Conservation (phyloP, 2,329 filamentous ascomycete species). For the Bertia moriformis region DNA sequence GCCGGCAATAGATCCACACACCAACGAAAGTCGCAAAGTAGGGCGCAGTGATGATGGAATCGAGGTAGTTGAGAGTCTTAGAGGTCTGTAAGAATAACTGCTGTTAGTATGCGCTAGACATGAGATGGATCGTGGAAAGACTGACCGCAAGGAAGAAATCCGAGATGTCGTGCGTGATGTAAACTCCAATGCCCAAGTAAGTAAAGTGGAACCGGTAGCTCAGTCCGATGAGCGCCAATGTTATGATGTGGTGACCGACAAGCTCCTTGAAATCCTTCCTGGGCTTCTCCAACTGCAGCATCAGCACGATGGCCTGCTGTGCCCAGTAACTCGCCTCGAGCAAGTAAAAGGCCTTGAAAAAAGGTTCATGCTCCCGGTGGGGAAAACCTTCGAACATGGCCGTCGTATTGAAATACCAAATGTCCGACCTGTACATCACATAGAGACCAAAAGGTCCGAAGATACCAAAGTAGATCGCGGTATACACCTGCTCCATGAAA, state of each 20-base stretch:
- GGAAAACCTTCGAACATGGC: conserved; percentile 57
- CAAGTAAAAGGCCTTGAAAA: conserved; percentile 60
- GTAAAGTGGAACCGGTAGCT: conserved; percentile 63
- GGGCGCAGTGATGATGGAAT: conserved; percentile 40
- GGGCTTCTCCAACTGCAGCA: conserved; percentile 54
- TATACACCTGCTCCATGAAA: conserved; percentile 63
- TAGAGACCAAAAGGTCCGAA: conserved; percentile 52
- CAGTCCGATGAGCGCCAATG: conserved; percentile 45
- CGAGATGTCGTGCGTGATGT: conserved; percentile 58
- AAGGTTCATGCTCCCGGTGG: conserved; percentile 42
- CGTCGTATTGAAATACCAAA: conserved; percentile 59
- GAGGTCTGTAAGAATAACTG: conserved; percentile 36
- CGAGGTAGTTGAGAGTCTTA: conserved; percentile 55
- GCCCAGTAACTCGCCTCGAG: conserved; percentile 58
- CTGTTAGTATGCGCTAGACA: not conserved
- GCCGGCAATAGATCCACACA: conserved; percentile 53
- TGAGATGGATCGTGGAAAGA: not conserved
- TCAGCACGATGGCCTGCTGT: conserved; percentile 52
- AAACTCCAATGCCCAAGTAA: conserved; percentile 56
- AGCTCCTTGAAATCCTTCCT: conserved; percentile 60
- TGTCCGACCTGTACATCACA: conserved; percentile 49
- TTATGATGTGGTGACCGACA: conserved; percentile 56
- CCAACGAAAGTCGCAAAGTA: conserved; percentile 50
- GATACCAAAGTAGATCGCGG: conserved; percentile 51
- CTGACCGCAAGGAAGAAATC: conserved; percentile 62